Evolutionary conservation across 352 stramenopile genomes (phyloP).

Genomic region (Phytophthora palmivora): DNA sequence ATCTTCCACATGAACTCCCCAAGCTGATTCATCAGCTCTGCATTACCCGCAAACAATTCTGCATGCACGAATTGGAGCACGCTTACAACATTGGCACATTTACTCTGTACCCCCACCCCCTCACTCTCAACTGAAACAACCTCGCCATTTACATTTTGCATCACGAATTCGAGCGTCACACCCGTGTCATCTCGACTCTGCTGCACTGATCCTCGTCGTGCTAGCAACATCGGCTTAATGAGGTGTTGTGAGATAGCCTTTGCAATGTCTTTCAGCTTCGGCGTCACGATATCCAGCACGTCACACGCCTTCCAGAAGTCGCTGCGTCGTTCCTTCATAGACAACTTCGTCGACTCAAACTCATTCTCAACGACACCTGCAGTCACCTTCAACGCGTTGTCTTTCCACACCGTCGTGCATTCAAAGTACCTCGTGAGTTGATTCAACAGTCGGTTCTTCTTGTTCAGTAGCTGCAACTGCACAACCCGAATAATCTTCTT

Average conservation of each 20-base stretch:
- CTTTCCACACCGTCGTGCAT: constrained; percentile 49
- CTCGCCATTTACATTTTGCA: constrained; percentile 4
- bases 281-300: constrained; percentile 48
- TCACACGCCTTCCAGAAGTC: constrained; percentile 72
- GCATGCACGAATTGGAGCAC: constrained; percentile 65
- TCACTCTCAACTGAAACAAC: constrained; percentile 26
- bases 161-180: constrained; percentile 34
- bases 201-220: constrained; percentile 23
- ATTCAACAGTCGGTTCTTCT: constrained; percentile 60
- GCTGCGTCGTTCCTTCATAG: constrained; percentile 27
- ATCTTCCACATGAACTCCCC: constrained; percentile 74
- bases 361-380: constrained; percentile 7
- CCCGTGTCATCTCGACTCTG: constrained; percentile 33
- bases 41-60: constrained; percentile 52
- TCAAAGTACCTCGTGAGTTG: constrained; percentile 57
- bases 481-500: constrained; percentile 51
- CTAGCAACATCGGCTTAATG: constrained; percentile 58
- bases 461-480: constrained; percentile 55
- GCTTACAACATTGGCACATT: constrained; percentile 51
- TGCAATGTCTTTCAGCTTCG: constrained; percentile 61
- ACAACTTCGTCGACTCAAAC: constrained; percentile 1
- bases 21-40: constrained; percentile 59
- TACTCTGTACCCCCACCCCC: constrained; percentile 41
- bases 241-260: constrained; percentile 57
- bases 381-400: constrained; percentile 45